Conservation (phyloP, 2,329 filamentous ascomycete genomes). For the Talaromyces sp. region DNA sequence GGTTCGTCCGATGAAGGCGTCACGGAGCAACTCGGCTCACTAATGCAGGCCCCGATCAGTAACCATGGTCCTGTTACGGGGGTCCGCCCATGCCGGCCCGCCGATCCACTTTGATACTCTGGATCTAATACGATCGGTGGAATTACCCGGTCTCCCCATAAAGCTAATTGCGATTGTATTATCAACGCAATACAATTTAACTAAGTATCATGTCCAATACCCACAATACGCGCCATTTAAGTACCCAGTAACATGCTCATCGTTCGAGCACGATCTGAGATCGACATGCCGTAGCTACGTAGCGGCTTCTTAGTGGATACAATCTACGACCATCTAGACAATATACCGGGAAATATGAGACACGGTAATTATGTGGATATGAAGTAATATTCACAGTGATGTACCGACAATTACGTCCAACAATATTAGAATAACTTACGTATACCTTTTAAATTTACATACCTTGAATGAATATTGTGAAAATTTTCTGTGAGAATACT, state of each 20-base stretch:
- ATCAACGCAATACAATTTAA: background rate
- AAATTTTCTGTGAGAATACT: background rate
- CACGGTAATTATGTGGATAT: background rate
- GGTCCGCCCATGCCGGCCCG: background rate
- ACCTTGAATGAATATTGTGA: background rate
- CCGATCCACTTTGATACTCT: background rate
- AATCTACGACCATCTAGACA: background rate
- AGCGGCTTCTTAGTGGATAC: background rate
- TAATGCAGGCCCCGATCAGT: background rate
- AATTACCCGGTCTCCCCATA: background rate
- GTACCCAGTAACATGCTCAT: background rate
- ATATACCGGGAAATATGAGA: background rate
- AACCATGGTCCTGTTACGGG: background rate
- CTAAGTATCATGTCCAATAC: background rate
- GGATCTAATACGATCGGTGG: background rate
- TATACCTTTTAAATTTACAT: background rate
- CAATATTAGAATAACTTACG: background rate
- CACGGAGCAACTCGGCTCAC: background rate
- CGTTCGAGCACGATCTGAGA: background rate
- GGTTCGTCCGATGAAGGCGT: background rate
- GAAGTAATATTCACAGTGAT: background rate
- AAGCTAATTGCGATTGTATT: background rate
- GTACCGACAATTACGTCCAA: background rate
- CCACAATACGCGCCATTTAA: background rate
- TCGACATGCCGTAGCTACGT: background rate